phyloP scores from a whole-genome alignment of 495 filamentous ascomycete genomes.

The Penicillium ucsense region DNA sequence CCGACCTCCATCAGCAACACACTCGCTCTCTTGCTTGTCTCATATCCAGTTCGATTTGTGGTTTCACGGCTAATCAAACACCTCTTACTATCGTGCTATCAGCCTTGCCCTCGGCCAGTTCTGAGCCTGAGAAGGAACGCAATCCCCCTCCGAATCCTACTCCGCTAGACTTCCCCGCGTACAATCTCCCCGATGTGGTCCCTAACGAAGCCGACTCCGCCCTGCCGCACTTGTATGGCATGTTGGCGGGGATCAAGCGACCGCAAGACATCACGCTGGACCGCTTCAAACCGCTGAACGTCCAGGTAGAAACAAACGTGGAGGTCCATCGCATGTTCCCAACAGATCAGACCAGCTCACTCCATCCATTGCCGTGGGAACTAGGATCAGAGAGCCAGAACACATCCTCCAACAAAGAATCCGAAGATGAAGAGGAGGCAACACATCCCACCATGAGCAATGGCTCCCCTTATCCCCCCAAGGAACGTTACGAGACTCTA shows the following conservation, averaged over 20 bases:
- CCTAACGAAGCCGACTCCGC: constrained; percentile 17
- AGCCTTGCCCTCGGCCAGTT: constrained; percentile 27
- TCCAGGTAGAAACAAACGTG: constrained; percentile 34
- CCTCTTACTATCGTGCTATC: background rate
- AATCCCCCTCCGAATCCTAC: constrained; percentile 36
- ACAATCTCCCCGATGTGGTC: constrained; percentile 21
- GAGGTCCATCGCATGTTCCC: constrained; percentile 37
- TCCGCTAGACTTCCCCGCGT: constrained; percentile 40
- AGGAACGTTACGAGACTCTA: constrained; percentile 39
- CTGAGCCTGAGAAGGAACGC: constrained; percentile 34
- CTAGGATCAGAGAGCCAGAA: constrained; percentile 8
- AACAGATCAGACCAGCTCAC: constrained; percentile 22
- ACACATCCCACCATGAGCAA: constrained; percentile 36
- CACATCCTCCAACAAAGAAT: constrained; percentile 9
- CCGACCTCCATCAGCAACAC: background rate
- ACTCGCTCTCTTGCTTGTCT: background rate
- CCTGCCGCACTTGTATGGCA: constrained; percentile 25
- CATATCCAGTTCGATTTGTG: no score
- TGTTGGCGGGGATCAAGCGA: constrained; percentile 41
- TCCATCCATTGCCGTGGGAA: constrained; percentile 43
- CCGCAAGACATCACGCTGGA: constrained; percentile 42
- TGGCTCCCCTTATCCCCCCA: constrained; percentile 36
- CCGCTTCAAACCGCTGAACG: constrained; percentile 44
- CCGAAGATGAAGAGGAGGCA: constrained; percentile 9
- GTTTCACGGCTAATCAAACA: background rate